Percentiles rank a stretch among this genome's conserved stretches.
Evolutionary conservation across 371 early-diverging fungal species (phyloP).

Genomic region (Zancudomyces culisetae): DNA sequence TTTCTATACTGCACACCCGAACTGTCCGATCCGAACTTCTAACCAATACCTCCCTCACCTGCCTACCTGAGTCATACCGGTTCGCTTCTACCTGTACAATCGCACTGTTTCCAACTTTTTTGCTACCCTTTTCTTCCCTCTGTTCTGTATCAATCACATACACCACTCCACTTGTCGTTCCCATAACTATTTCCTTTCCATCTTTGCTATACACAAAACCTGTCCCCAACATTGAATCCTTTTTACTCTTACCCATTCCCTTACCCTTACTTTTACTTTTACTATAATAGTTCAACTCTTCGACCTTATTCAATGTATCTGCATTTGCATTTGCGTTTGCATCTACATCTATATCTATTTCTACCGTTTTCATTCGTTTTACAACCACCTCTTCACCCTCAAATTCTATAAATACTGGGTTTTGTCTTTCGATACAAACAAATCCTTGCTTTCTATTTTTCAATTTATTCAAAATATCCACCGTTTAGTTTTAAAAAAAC

Average conservation of each 20-base stretch:
- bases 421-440: not conserved
- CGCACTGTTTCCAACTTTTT: constrained; percentile 11
- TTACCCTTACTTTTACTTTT: no score
- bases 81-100: constrained; percentile 12
- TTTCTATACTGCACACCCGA: constrained; percentile 14
- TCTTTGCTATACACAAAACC: constrained; percentile 23
- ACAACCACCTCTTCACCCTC: no score
- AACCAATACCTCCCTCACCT: constrained; percentile 11
- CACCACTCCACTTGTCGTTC: constrained; percentile 16
- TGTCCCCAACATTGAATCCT: constrained; percentile 9
- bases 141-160: constrained; percentile 10
- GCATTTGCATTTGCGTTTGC: no score
- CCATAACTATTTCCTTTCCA: constrained; percentile 21
- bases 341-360: no score
- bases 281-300: no score
- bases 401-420: not conserved
- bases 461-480: no score
- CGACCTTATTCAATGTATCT: no score
- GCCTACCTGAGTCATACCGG: constrained; percentile 1
- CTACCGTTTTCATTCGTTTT: no score
- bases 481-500: no score
- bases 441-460: not conserved
- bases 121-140: constrained; percentile 3
- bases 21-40: constrained; percentile 19
- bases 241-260: no score